A percentile compares a stretch with the other conserved stretches of the same genome.
These are phyloP conservation scores for Camillea tinctor DNA, from an alignment of 2,329 filamentous ascomycete species.

Conservation along the genomic window DNA sequence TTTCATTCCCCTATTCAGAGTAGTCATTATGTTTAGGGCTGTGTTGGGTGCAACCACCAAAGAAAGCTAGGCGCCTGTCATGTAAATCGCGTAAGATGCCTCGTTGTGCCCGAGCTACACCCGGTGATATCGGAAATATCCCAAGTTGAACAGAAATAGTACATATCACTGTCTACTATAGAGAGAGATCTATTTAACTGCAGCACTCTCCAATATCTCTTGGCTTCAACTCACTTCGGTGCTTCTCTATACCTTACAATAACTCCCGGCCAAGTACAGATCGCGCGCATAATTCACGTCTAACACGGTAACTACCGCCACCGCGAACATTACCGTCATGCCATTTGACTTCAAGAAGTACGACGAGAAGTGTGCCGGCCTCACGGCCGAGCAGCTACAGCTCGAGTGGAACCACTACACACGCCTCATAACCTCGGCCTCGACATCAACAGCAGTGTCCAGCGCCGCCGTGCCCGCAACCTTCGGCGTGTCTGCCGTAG, in stretches of 20 bases:
- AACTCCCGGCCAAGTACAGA: not conserved
- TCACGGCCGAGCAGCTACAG: conserved; percentile 38
- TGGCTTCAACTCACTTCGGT: no score
- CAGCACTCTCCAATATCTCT: not conserved
- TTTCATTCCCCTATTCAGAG: not conserved
- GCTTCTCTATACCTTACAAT: not conserved
- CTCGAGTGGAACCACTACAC: conserved; percentile 44
- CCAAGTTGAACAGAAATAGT: not conserved
- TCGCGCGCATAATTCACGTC: no score
- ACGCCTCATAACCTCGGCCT: conserved; percentile 39
- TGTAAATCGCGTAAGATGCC: not conserved
- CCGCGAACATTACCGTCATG: not conserved
- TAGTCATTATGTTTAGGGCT: not conserved
- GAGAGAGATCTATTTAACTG: not conserved
- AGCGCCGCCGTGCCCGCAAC: conserved; percentile 40
- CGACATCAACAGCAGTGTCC: conserved; percentile 40
- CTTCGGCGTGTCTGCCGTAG: conserved; percentile 38
- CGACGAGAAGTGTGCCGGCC: conserved; percentile 37
- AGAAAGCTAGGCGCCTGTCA: no score
- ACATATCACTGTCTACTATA: not conserved
- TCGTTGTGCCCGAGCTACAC: not conserved
- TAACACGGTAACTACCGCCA: no score
- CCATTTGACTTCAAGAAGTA: conserved; percentile 36
- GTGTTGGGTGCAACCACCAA: not conserved
- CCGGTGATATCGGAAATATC: not conserved